Conservation (phyloP, 2,329 filamentous ascomycete species). For the Fusarium oligoseptatum region DNA sequence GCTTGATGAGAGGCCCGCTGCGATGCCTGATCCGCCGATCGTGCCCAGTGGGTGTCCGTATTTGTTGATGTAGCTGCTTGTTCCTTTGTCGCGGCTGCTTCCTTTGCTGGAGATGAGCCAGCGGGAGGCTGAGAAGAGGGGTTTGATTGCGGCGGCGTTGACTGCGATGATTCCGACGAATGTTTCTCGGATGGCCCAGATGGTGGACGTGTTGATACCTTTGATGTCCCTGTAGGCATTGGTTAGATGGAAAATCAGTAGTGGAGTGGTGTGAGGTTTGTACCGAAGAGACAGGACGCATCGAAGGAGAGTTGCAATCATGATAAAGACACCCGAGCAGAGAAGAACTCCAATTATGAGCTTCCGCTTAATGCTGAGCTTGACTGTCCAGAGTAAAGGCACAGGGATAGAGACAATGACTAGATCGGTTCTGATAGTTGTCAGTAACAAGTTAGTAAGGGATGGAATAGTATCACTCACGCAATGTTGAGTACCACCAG, state of each 20-base stretch:
- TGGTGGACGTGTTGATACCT: conserved; percentile 55
- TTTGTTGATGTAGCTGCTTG: conserved; percentile 42
- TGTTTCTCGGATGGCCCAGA: conserved; percentile 60
- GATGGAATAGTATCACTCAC: conserved; percentile 41
- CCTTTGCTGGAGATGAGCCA: conserved; percentile 53
- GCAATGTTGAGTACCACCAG: conserved; percentile 54
- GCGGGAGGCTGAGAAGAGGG: conserved; percentile 51
- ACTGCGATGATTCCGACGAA: conserved; percentile 60
- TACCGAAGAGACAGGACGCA: conserved; percentile 53
- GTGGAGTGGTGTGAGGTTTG: rapidly evolving
- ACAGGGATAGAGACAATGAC: conserved; percentile 56
- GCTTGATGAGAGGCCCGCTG: conserved; percentile 14
- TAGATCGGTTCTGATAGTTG: conserved; percentile 52
- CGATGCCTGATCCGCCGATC: conserved; percentile 41
- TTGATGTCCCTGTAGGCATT: conserved; percentile 43
- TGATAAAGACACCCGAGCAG: conserved; percentile 60
- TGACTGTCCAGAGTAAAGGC: conserved; percentile 56
- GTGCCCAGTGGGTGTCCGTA: conserved; percentile 45
- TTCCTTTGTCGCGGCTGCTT: conserved; percentile 45
- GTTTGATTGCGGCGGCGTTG: conserved; percentile 57
- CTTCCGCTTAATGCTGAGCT: conserved; percentile 54
- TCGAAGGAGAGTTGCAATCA: conserved; percentile 57
- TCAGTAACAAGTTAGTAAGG: conserved; percentile 10
- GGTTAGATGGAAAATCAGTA: not conserved
- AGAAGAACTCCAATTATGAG: conserved; percentile 55